Conservation (phyloP, 192 early-diverging fungal genomes). For the Rhizophagus prolifer region DNA sequence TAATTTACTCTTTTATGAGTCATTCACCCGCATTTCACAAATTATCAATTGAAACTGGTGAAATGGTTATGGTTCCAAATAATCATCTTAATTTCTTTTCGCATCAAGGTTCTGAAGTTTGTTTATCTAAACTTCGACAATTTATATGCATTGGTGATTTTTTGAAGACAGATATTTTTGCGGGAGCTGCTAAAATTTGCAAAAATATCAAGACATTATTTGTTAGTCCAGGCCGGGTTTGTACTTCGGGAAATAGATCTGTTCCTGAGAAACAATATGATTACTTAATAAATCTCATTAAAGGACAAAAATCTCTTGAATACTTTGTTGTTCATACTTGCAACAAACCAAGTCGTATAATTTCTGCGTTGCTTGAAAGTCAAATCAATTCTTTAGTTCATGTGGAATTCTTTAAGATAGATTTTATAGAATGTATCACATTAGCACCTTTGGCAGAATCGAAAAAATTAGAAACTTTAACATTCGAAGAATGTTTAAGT, state of each 20-base stretch:
- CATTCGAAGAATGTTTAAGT: neutral
- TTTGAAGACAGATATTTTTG: neutral
- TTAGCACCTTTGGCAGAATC: neutral
- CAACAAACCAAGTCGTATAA: neutral
- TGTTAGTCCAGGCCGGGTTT: neutral
- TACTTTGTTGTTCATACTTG: neutral
- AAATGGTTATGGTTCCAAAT: conserved; percentile 4
- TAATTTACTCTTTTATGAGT: neutral
- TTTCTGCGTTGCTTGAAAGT: neutral
- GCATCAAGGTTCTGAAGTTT: neutral
- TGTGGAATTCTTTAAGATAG: neutral
- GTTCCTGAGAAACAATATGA: conserved; percentile 1
- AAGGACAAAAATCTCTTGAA: neutral
- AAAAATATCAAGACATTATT: conserved; percentile 2
- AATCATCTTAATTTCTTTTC: neutral
- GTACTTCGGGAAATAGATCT: neutral
- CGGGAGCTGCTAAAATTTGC: neutral
- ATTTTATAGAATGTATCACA: neutral
- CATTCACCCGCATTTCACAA: neutral
- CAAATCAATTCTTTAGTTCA: neutral
- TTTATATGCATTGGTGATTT: conserved; percentile 8
- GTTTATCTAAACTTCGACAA: conserved; percentile 6
- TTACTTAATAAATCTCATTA: neutral
- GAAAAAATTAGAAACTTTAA: neutral
- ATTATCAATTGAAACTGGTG: conserved; percentile 1